Conservation (phyloP, 441 rosid species). For the Metrosideros polymorpha region DNA sequence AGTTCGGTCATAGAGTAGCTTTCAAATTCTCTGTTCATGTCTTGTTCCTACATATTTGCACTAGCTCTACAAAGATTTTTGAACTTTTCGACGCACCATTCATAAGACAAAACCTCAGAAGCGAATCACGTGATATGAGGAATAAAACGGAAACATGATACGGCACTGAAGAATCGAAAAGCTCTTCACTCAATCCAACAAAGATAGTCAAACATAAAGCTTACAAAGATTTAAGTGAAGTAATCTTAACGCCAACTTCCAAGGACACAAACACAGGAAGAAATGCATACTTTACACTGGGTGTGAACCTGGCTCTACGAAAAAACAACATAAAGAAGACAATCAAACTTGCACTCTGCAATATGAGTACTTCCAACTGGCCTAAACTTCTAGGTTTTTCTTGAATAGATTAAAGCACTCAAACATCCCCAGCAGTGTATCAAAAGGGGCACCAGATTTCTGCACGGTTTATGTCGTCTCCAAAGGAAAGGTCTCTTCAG, state of each 20-base stretch:
- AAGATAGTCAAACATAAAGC: background rate
- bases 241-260: background rate
- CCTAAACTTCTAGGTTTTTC: background rate
- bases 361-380: background rate
- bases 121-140: background rate
- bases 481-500: slow-evolving; percentile 67
- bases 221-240: background rate
- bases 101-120: background rate
- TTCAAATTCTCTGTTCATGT: background rate
- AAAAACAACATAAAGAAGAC: background rate
- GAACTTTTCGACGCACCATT: background rate
- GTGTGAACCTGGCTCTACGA: background rate
- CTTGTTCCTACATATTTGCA: background rate
- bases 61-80: background rate
- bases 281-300: background rate
- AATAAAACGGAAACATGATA: background rate
- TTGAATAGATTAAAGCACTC: slow-evolving; percentile 49
- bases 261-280: background rate
- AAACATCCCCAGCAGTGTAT: slow-evolving; percentile 48
- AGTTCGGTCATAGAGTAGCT: background rate
- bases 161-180: background rate
- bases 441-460: slow-evolving; percentile 79
- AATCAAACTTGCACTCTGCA: background rate
- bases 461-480: slow-evolving; percentile 71
- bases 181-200: background rate